phyloP scores from a whole-genome alignment of 805 yeast species.

The Pichia kluyveri region DNA sequence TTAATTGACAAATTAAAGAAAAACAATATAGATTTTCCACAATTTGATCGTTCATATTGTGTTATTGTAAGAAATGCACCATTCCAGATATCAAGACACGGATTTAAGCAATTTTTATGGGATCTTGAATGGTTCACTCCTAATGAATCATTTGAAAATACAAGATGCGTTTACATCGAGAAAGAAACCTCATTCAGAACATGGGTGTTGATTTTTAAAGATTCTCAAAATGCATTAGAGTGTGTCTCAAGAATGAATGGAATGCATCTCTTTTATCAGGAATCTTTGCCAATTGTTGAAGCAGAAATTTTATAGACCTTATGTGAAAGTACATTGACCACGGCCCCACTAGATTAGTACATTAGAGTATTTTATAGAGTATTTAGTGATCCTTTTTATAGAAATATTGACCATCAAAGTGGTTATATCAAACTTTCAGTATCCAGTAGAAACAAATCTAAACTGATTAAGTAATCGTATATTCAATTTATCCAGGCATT shows the following conservation, averaged over 20 bases:
- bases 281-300: constrained; percentile 20
- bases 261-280: constrained; percentile 21
- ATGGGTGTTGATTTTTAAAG: constrained; percentile 37
- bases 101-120: constrained; percentile 35
- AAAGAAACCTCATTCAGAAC: constrained; percentile 10
- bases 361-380: too few species aligned
- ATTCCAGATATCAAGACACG: constrained; percentile 28
- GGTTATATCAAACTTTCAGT: too few species aligned
- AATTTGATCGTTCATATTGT: constrained; percentile 16
- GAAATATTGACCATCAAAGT: too few species aligned
- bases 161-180: constrained; percentile 10
- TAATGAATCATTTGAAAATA: constrained; percentile 12
- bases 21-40: neutral
- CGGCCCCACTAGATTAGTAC: too few species aligned
- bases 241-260: constrained; percentile 51
- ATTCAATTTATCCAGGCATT: too few species aligned
- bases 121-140: constrained; percentile 34
- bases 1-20: too few species aligned
- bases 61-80: constrained; percentile 40
- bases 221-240: constrained; percentile 35
- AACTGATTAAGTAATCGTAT: too few species aligned
- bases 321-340: too few species aligned
- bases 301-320: constrained; percentile 24
- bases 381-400: too few species aligned
- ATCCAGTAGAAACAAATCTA: too few species aligned